Base-by-base conservation (phyloP, 176 grass and related monocot species). In the Oropetium thomaeum region DNA sequence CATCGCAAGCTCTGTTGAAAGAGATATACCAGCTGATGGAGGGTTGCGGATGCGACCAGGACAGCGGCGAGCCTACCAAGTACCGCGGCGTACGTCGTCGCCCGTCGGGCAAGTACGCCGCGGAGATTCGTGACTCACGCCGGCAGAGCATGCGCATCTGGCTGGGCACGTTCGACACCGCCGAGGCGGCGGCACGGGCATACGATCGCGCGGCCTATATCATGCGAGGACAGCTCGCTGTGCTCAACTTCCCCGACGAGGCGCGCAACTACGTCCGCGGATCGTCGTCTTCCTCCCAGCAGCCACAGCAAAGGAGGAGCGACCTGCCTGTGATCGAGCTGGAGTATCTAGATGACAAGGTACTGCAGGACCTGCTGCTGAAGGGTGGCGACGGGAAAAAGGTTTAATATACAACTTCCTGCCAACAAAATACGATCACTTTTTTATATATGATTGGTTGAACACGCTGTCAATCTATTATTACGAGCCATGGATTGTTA, bases 91-190 rank as follows among this genome's bases (percentile, higher is more conserved):
- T 74, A 53, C 53, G 71, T 34, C 5, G 25, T 25, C 71, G 71
- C 53, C 71, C 53, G 71, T 74, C 53, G 23, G 71, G 71, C 1
- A 42, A 55, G 53, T 74, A 58, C 53, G 71, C 71, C 4, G 71
- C 71, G 35, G 71, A 74, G 71, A 74, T 74, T 52, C 71, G 71
- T 1, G 54, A 74, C 71, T 74, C 71, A 1, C 58, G 54, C 33
- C 71, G 71, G 23, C 58, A 74, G 37, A 57, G 71, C 35, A 81
- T 82, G 11, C 93, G 93, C 38, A 90, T 97, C 45, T 97, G 93
- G 93, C 93, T 97, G 32, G 93, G 93, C 15, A 97, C 93, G 31
- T 97, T 97, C 75, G 79, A 84, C 57, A 90, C 83, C 45, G 90
- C 93, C 35, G 90, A 97, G 67, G 89, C 68, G 37, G 93, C 93